Evolutionary conservation across 2,329 filamentous ascomycete species (phyloP).

Genomic region (Fusarium temperatum): DNA sequence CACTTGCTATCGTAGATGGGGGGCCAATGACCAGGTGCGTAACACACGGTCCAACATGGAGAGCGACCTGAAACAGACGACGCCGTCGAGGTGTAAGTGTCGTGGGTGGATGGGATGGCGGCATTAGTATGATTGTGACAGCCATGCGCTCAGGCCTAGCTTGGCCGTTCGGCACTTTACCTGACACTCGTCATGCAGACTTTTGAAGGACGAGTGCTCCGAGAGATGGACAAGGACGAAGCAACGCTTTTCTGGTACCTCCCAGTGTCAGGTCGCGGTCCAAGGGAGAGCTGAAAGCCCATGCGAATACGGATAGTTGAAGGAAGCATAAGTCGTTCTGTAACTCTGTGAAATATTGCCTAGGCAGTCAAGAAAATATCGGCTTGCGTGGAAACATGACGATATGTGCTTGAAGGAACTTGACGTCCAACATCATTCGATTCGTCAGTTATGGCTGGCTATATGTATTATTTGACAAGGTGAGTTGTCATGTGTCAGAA

Average conservation of each 20-base stretch:
- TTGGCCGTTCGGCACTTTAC: not conserved
- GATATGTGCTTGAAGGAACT: not conserved
- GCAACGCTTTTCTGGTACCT: not conserved
- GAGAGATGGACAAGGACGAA: conserved; percentile 8
- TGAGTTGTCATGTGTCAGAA: conserved; percentile 1
- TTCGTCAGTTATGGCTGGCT: not conserved
- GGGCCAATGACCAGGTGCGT: not conserved
- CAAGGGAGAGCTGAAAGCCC: not conserved
- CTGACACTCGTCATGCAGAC: not conserved
- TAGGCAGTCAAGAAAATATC: not conserved
- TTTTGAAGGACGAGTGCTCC: not conserved
- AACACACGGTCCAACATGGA: conserved; percentile 36
- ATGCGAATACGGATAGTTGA: not conserved
- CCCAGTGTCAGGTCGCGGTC: conserved; percentile 17
- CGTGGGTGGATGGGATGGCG: conserved; percentile 13
- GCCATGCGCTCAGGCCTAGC: conserved; percentile 4
- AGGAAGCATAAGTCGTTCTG: not conserved
- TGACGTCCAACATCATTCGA: not conserved
- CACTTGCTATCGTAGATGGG: not conserved
- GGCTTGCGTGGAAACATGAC: not conserved
- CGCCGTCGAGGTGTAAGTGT: conserved; percentile 22
- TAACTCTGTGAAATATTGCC: not conserved
- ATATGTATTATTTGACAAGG: not conserved
- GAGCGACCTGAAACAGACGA: conserved; percentile 40
- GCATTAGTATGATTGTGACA: conserved; percentile 15